Percentiles rank a stretch among this genome's conserved stretches.
phyloP scores from a whole-genome alignment of 306 rosid genomes.

The Malus sieversii region DNA sequence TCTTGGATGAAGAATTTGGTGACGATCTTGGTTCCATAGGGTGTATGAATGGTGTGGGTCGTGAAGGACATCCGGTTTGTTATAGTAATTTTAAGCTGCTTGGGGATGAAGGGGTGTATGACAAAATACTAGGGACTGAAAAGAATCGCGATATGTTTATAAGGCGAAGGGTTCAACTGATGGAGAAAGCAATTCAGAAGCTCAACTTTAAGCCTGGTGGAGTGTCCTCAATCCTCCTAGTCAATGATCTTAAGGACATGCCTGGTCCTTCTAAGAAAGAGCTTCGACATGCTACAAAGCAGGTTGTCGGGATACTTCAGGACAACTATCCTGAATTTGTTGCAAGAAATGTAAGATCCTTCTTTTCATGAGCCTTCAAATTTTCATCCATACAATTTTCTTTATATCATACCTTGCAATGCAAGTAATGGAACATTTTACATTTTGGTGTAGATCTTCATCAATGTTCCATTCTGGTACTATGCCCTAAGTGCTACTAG shows the following conservation, averaged over 20 bases:
- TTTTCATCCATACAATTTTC: not conserved
- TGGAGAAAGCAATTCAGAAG: constrained; percentile 57
- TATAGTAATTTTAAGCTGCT: constrained; percentile 57
- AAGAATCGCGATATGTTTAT: constrained; percentile 49
- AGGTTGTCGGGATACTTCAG: constrained; percentile 59
- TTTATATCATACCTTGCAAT: not conserved
- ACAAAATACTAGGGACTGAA: constrained; percentile 53
- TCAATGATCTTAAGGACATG: constrained; percentile 60
- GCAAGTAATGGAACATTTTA: not conserved
- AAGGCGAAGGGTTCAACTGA: constrained; percentile 54
- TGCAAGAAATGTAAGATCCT: constrained; percentile 34
- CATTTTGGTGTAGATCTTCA: constrained; percentile 41
- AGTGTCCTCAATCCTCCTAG: constrained; percentile 50
- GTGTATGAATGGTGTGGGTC: constrained; percentile 49
- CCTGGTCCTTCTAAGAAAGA: constrained; percentile 65
- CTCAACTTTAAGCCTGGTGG: constrained; percentile 60
- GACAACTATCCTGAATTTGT: constrained; percentile 74
- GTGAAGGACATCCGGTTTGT: constrained; percentile 72
- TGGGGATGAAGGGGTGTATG: constrained; percentile 47
- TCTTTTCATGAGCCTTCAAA: not conserved
- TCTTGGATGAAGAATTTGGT: constrained; percentile 34
- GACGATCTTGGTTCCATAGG: constrained; percentile 31
- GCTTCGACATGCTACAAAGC: constrained; percentile 66
- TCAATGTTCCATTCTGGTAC: constrained; percentile 90
- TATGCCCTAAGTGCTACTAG: constrained; percentile 39